Evolutionary conservation across 2,329 filamentous ascomycete genomes (phyloP), one percentile per base, ranked within the genome.

Genomic region (Geosmithia morbida): DNA sequence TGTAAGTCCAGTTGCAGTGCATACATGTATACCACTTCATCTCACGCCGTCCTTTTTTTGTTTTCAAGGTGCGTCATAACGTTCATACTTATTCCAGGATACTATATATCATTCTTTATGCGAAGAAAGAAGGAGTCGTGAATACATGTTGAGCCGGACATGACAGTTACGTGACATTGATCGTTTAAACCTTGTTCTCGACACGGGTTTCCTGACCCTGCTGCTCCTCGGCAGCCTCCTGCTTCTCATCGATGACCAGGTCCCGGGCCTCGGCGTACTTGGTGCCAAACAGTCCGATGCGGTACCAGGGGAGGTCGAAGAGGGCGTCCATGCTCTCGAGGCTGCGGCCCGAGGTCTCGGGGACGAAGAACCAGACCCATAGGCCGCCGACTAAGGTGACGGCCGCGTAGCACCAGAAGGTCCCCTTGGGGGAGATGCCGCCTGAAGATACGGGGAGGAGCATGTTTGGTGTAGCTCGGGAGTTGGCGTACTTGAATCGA

Each of bases 381-480:
- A 72, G 30, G 3, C 81, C 76, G 26, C 84, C 84, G 4, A 87
- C 43, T 1, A 83, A 52, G 0, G 84, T 88, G 10, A 88, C 71
- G 2, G 71, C 76, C 0, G 75, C 71, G 61, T 88, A 89, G 65
- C 81, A 85, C 74, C 83, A 81, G 67, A 89, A 89, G 0, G 85
- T 88, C 0, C 85, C 85, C 50, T 72, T 76, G 39, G 71, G 69
- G 13, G 61, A 68, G 50, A 79, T 71, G 1, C 74, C 74, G 2
- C 72, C 72, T 1, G 66, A 33, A 1, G 50, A 17, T 0, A 51
- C 48, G 8, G 65, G 52, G 1, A 88, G 68, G 43, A 89, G 74
- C 83, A 88, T 86, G 53, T 79, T 76, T 1, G 84, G 85, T 0
- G 87, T 80, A 0, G 85, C 83, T 37, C 85, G 80, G 1, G 78